These are phyloP conservation scores for Scleromitrula shiraiana DNA, from an alignment of 2,329 filamentous ascomycete genomes.

Conservation along the genomic window DNA sequence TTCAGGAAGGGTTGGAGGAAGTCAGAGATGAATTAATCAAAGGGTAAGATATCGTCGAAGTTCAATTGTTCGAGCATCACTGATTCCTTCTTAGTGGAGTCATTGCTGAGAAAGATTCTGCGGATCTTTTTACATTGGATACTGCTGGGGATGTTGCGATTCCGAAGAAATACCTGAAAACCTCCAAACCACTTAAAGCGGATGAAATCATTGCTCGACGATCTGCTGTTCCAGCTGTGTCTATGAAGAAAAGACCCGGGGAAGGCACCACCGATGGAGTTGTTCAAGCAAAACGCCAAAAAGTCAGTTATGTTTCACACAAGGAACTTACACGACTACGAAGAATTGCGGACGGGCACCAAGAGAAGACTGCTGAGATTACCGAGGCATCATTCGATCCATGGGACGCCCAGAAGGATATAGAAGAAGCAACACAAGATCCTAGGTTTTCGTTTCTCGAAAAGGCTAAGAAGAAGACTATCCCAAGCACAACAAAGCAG, in stretches of 20 bases:
- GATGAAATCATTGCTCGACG: constrained; percentile 87
- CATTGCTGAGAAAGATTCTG: constrained; percentile 71
- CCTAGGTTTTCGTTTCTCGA: constrained; percentile 58
- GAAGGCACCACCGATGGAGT: constrained; percentile 66
- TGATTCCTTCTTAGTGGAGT: constrained; percentile 56
- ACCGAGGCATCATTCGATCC: constrained; percentile 68
- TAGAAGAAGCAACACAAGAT: constrained; percentile 39
- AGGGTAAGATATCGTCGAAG: constrained; percentile 51
- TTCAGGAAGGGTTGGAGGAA: constrained; percentile 73
- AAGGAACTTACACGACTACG: constrained; percentile 76
- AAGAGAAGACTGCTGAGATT: constrained; percentile 39
- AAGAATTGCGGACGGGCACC: constrained; percentile 64
- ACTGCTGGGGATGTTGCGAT: constrained; percentile 61
- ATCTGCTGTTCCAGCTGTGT: constrained; percentile 72
- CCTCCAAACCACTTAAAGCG: constrained; percentile 72
- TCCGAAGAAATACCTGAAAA: constrained; percentile 55
- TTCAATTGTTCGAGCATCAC: constrained; percentile 1
- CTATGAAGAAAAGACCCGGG: constrained; percentile 66
- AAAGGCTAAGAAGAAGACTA: constrained; percentile 56
- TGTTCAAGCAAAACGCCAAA: constrained; percentile 63
- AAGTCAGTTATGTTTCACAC: constrained; percentile 71
- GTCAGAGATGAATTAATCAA: constrained; percentile 84
- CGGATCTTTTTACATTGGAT: constrained; percentile 81
- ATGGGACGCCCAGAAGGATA: constrained; percentile 54
- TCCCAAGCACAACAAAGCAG: constrained; percentile 67